phyloP scores from a whole-genome alignment of 306 rosid genomes.

The Urtica urens region DNA sequence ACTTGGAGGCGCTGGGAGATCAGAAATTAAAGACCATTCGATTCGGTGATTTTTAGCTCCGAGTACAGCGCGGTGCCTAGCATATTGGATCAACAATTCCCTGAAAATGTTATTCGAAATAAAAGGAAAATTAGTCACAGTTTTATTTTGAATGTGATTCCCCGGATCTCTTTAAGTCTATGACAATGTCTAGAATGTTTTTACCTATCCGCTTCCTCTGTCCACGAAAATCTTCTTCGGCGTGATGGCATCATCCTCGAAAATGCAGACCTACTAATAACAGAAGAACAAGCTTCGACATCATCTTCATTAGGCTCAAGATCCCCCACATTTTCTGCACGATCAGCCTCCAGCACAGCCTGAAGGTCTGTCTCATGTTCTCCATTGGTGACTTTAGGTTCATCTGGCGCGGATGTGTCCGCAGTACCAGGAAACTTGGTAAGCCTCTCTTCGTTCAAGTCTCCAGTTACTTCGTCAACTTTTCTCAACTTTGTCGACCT shows the following conservation, averaged over 20 bases:
- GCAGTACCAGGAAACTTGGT: slow-evolving; percentile 16
- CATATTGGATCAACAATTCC: slow-evolving; percentile 76
- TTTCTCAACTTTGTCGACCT: slow-evolving; percentile 39
- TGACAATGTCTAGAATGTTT: background rate
- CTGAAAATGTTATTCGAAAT: slow-evolving; percentile 33
- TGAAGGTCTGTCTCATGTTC: slow-evolving; percentile 23
- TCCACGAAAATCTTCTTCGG: slow-evolving; percentile 66
- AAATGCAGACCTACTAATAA: slow-evolving; percentile 25
- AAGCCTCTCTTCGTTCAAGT: slow-evolving; percentile 19
- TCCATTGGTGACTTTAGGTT: slow-evolving; percentile 24
- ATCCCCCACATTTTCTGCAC: slow-evolving; percentile 25
- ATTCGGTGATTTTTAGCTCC: slow-evolving; percentile 63
- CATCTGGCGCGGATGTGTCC: slow-evolving; percentile 26
- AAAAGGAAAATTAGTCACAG: slow-evolving; percentile 11
- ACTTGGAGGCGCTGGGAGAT: slow-evolving; percentile 71
- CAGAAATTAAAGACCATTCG: slow-evolving; percentile 56
- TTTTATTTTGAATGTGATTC: slow-evolving; percentile 1
- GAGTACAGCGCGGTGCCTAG: slow-evolving; percentile 59
- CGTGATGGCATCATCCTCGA: slow-evolving; percentile 53
- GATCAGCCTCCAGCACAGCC: slow-evolving; percentile 34
- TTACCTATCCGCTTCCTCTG: slow-evolving; percentile 87
- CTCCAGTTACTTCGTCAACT: slow-evolving; percentile 29
- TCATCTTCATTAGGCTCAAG: slow-evolving; percentile 24
- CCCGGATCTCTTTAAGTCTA: background rate
- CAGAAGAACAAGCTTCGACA: slow-evolving; percentile 34